Percentiles rank a stretch among this genome's conserved stretches.
phyloP scores from a whole-genome alignment of 768 basidiomycete species.

The Podaxis rugospora region DNA sequence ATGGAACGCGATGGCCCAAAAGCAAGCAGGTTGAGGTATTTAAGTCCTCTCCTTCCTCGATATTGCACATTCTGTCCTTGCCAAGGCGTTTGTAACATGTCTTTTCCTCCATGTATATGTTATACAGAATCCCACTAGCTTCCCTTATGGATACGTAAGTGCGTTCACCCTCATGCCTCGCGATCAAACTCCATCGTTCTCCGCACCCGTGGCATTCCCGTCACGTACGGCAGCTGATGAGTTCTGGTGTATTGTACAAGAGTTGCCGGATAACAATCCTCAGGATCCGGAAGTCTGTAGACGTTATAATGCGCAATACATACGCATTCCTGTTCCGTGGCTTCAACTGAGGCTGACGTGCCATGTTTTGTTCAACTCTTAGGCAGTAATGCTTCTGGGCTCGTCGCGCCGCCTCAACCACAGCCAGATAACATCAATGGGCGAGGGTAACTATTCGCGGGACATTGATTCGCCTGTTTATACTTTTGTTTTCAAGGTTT shows the following conservation, averaged over 20 bases:
- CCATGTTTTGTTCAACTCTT: not conserved
- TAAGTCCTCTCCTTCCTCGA: not conserved
- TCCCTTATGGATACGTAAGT: not conserved
- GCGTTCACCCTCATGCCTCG: not conserved
- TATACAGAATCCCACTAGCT: not conserved
- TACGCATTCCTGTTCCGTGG: not conserved
- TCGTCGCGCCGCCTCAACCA: not conserved
- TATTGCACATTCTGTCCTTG: not conserved
- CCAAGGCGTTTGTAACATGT: not conserved
- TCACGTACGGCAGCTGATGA: not conserved
- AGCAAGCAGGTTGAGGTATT: too few relatives aligned
- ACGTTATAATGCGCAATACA: not conserved
- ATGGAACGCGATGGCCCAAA: too few relatives aligned
- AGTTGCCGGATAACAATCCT: not conserved
- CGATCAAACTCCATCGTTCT: not conserved
- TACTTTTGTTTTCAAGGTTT: not conserved
- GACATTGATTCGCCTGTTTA: not conserved
- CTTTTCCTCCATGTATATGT: not conserved
- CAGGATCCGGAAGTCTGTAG: not conserved
- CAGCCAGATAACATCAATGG: not conserved
- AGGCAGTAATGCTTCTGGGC: not conserved
- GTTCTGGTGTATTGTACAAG: not conserved
- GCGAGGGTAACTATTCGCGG: not conserved
- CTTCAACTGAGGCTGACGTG: not conserved
- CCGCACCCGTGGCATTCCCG: not conserved